These are phyloP conservation scores for Saccharomycopsis crataegensis DNA, from an alignment of 1,139 yeast genomes.

Conservation along the genomic window DNA sequence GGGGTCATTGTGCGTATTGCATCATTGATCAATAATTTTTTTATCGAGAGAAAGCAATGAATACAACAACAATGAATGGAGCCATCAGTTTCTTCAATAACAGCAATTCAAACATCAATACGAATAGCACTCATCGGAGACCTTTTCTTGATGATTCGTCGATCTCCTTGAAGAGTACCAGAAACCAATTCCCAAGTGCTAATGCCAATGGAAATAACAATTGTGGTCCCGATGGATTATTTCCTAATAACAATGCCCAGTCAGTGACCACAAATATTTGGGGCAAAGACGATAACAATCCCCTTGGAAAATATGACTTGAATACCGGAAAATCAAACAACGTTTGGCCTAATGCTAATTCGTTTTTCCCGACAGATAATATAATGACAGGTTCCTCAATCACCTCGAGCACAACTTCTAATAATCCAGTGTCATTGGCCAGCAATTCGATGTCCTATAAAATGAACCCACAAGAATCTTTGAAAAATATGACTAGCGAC, in stretches of 20 bases:
- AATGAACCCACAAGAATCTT: background rate
- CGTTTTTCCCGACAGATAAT: conserved; percentile 3
- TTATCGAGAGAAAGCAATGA: background rate
- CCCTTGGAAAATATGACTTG: background rate
- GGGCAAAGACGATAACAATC: background rate
- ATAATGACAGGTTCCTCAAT: conserved; percentile 1
- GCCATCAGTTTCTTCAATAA: conserved; percentile 1
- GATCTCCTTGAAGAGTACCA: conserved; percentile 1
- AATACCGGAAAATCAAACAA: background rate
- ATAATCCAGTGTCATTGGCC: background rate
- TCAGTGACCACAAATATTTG: background rate
- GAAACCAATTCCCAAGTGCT: too few species aligned
- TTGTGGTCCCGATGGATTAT: background rate
- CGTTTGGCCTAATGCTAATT: background rate
- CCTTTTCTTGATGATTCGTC: conserved; percentile 11
- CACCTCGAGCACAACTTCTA: conserved; percentile 1
- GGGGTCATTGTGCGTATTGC: too few species aligned
- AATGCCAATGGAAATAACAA: background rate
- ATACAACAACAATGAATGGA: background rate
- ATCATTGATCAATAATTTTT: too few species aligned
- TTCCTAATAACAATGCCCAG: background rate
- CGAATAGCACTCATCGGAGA: background rate
- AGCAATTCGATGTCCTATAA: background rate
- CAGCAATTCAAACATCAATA: background rate
- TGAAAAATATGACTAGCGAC: too few species aligned